Evolutionary conservation across 192 early-diverging fungal species (phyloP), one percentile per base, ranked within the genome.

Genomic region (Bifiguratus adelaidae): DNA sequence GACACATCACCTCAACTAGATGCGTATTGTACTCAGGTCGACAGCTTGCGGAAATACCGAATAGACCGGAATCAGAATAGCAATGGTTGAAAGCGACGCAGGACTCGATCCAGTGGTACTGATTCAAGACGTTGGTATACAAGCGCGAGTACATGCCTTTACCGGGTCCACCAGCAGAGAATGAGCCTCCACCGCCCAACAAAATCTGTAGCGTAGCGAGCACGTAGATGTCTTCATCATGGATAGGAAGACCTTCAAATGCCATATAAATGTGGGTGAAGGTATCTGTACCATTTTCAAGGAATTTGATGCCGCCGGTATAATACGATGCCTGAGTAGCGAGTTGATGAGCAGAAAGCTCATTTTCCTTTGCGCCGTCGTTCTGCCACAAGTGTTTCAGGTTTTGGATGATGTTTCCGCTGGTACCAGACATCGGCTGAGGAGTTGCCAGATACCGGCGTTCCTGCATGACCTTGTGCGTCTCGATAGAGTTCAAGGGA

Each of bases 81-180:
- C 85, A 84, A 55, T 88, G 89, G 61, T 91, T 90, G 65, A 95
- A 86, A 12, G 81, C 80, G 65, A 89, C 78, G 67, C 95, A 98
- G 7, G 78, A 86, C 58, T 98, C 95, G 13, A 98, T 81, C 90
- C 90, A 98, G 45, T 81, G 76, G 61, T 90, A 80, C 51, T 89
- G 86, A 60, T 95, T 95, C 25, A 98, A 70, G 2, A 98, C 92
- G 30, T 90, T 83, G 9, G 88, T 95, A 60, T 93, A 98, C 24
- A 98, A 73, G 3, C 92, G 79, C 33, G 92, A 94, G 75, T 98
- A 93, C 92, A 98, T 95, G 43, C 95, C 95, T 68, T 98, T 95
- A 3, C 95, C 92, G 1, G 95, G 95, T 6, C 95, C 95, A 48
- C 95, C 95, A 0, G 95, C 95, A 9, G 86, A 89, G 58, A 98